Base-by-base conservation (phyloP, 1,284 basidiomycete species). In the Ceratobasidium sp. region DNA sequence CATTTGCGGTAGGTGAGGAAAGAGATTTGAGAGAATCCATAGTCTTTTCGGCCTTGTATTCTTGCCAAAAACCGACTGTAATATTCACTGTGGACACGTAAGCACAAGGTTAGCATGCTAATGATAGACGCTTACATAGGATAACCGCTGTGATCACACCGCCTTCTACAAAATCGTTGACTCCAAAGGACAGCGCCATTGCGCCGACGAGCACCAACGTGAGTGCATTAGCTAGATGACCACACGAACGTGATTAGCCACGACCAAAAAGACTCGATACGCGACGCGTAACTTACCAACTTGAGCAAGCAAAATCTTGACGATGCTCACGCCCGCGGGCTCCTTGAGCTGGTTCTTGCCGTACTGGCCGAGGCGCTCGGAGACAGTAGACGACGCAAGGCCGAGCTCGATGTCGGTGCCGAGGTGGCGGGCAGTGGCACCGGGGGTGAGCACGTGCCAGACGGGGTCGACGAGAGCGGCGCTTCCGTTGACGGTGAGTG, bases 131-230 rank as follows among this genome's bases (percentile, higher is more conserved):
- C 83, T 51, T 85, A 86, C 40, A 84, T 49, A 88, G 83, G 49
- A 93, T 90, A 46, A 93, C 88, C 20, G 89, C 90, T 15, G 89
- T 89, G 78, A 92, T 90, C 53, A 93, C 91, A 69, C 89, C 91
- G 28, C 90, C 91, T 81, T 90, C 90, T 79, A 93, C 89, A 86
- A 89, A 93, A 77, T 90, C 90, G 81, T 88, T 85, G 33, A 90
- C 89, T 78, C 89, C 91, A 78, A 92, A 90, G 4, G 90, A 91
- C n/a, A 92, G 87, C 9, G 89, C 89, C 86, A 93, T 88, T 42
- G 91, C 91, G 49, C 88, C 88, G 77, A 92, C 84, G 71, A 90
- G 84, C 3, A 88, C 86, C 6, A 86, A 79, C 15, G 84, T 86
- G 58, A 86, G 79, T 0, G 86, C 86, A 80, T 87, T 87, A 4